Evolutionary conservation across 148 eudicot genomes (phyloP).

Genomic region (Spergularia marina): DNA sequence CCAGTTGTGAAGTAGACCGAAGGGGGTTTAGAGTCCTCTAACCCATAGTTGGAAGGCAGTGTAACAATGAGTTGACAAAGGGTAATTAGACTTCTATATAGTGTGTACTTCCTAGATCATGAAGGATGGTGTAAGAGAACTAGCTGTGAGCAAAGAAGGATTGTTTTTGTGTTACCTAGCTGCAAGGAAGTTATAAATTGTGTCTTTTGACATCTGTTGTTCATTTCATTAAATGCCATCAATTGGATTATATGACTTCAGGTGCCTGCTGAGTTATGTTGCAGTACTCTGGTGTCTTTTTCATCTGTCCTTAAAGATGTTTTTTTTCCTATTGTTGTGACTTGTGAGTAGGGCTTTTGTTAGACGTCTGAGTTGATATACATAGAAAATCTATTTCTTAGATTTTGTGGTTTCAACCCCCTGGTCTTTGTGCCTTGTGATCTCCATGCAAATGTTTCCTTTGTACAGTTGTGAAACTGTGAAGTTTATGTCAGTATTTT

Average conservation of each 20-base stretch:
- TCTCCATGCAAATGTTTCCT: neutral
- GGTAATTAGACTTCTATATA: neutral
- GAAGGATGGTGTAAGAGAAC: neutral
- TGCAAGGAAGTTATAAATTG: neutral
- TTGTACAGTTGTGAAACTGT: neutral
- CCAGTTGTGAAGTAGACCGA: neutral
- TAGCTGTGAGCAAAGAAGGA: neutral
- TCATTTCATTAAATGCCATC: neutral
- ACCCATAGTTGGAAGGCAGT: neutral
- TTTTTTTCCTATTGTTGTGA: neutral
- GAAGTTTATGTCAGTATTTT: neutral
- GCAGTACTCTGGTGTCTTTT: neutral
- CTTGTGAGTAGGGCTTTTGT: neutral
- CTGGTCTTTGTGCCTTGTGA: no score
- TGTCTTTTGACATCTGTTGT: neutral
- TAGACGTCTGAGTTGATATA: neutral
- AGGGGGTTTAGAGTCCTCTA: neutral
- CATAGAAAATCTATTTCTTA: no score
- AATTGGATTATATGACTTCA: neutral
- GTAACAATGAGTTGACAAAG: neutral
- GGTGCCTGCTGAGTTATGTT: neutral
- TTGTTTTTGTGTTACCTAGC: neutral
- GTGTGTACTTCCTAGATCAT: neutral
- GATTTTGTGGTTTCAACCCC: neutral
- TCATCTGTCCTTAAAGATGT: neutral